A percentile compares a stretch with the other conserved stretches of the same genome.
Conservation (phyloP, 176 grass and related monocot genomes). For the Hordeum vulgare region MorexV3_pseudomolecules_assembly NC_058523.1:46300903-46301402, state of each 20-base stretch:
- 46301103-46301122: neutral
- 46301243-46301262: neutral
- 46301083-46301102: neutral
- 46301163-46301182: neutral
- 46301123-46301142: neutral
- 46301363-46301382: neutral
- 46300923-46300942: constrained; percentile 4
- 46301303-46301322: neutral
- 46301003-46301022: neutral
- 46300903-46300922: neutral
- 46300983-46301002: neutral
- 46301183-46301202: neutral
- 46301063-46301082: neutral
- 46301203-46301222: neutral
- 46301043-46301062: neutral
- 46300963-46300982: neutral
- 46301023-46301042: neutral
- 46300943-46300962: neutral
- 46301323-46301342: neutral
- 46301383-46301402: neutral
- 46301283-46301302: neutral
- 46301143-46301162: neutral
- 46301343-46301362: neutral
- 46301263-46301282: neutral
- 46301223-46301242: neutral